phyloP scores from a whole-genome alignment of 2,329 filamentous ascomycete species.

The Phialophora expanda region DNA sequence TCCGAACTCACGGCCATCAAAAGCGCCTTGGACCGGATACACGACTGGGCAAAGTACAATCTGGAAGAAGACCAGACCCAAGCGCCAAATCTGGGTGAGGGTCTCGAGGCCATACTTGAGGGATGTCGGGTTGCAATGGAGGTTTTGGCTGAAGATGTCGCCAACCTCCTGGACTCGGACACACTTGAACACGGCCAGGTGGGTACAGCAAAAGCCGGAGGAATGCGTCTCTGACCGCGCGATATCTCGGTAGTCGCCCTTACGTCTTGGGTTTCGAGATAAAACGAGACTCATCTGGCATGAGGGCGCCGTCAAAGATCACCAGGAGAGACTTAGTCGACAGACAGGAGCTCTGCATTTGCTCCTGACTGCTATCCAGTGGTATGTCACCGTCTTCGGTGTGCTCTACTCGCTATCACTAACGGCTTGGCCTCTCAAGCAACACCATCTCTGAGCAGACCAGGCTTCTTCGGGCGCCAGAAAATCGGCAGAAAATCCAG shows the following conservation, averaged over 20 bases:
- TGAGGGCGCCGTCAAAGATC: constrained; percentile 7
- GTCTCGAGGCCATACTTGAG: constrained; percentile 7
- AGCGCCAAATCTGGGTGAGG: constrained; percentile 5
- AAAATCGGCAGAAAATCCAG: constrained; percentile 12
- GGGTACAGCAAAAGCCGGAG: neutral
- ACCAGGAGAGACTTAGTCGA: constrained; percentile 8
- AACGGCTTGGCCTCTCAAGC: neutral
- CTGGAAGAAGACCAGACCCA: constrained; percentile 7
- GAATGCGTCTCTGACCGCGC: neutral
- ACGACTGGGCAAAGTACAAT: constrained; percentile 11
- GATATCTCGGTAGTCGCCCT: neutral
- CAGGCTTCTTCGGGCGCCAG: constrained; percentile 1
- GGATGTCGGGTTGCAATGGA: constrained; percentile 10
- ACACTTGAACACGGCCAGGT: constrained; percentile 3
- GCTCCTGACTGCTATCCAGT: constrained; percentile 9
- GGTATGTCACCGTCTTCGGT: neutral
- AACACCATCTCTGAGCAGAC: constrained; percentile 6
- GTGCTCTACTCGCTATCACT: neutral
- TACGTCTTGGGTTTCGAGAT: constrained; percentile 8
- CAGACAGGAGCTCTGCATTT: constrained; percentile 1
- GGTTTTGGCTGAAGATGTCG: constrained; percentile 8
- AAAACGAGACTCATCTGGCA: constrained; percentile 9
- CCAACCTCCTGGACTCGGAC: neutral
- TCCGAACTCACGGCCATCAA: constrained; percentile 12
- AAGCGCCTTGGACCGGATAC: constrained; percentile 8